Evolutionary conservation across 352 stramenopile genomes (phyloP).

Genomic region (Pythium graminicola): DNA sequence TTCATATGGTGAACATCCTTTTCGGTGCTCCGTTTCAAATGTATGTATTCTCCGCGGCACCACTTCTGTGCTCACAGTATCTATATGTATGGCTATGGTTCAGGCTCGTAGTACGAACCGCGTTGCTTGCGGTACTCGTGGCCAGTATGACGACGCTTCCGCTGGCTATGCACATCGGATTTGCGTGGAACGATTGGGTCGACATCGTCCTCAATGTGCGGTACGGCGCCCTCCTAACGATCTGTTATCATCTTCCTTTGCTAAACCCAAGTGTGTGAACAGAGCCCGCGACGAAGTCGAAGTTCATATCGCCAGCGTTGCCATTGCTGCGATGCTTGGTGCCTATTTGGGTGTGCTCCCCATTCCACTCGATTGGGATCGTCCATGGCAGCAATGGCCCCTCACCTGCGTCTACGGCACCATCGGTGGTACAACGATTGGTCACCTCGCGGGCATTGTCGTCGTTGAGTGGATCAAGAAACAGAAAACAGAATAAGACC

Average conservation of each 20-base stretch:
- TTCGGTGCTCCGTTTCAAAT: slow-evolving; percentile 66
- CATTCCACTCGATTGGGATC: slow-evolving; percentile 84
- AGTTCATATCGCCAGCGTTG: slow-evolving; percentile 41
- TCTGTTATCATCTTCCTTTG: not conserved
- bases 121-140: slow-evolving; percentile 55
- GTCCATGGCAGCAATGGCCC: slow-evolving; percentile 87
- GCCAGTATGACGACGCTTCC: slow-evolving; percentile 42
- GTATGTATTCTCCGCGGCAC: slow-evolving; percentile 31
- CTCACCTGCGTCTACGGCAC: slow-evolving; percentile 76
- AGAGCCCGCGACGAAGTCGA: slow-evolving; percentile 42
- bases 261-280: not conserved
- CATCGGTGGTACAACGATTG: slow-evolving; percentile 40
- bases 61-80: not conserved
- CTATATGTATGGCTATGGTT: not conserved
- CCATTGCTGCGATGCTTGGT: slow-evolving; percentile 52
- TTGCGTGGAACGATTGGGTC: slow-evolving; percentile 34
- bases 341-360: slow-evolving; percentile 68
- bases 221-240: slow-evolving; percentile 17
- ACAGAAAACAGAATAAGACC: slow-evolving; percentile 16
- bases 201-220: slow-evolving; percentile 47
- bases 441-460: slow-evolving; percentile 20
- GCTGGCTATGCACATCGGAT: slow-evolving; percentile 35
- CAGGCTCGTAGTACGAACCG: slow-evolving; percentile 58
- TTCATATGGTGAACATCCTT: slow-evolving; percentile 58
- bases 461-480: slow-evolving; percentile 18